Evolutionary conservation across 495 filamentous ascomycete species (phyloP).

Genomic region (Immersiella caudata): DNA sequence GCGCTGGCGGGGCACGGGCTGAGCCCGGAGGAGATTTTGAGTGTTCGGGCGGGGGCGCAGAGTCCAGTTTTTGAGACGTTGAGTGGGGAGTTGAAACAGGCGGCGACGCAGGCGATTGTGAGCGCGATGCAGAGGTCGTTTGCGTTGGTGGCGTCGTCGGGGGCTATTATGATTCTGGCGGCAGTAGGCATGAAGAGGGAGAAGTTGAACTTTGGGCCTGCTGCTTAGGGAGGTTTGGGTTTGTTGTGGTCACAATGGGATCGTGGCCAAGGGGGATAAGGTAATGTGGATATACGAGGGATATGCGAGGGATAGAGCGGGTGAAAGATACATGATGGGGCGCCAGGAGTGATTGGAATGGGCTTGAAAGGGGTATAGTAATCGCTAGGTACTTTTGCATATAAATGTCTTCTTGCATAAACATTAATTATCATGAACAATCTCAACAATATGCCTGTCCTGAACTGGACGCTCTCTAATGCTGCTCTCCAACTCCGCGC

Average conservation of each 20-base stretch:
- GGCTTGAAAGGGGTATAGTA: no score
- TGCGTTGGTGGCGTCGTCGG: slow-evolving; percentile 52
- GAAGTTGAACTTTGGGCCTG: slow-evolving; percentile 46
- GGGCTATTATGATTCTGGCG: slow-evolving; percentile 48
- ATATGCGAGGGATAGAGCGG: no score
- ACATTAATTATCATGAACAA: no score
- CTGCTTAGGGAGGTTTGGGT: slow-evolving; percentile 5
- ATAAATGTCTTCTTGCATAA: no score
- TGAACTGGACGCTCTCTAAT: no score
- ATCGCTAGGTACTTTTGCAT: no score
- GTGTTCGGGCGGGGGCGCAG: slow-evolving; percentile 52
- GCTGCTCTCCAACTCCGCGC: no score
- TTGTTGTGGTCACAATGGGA: neutral
- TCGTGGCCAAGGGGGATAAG: neutral
- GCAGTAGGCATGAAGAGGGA: slow-evolving; percentile 59
- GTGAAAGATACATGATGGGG: no score
- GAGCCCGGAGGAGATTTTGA: slow-evolving; percentile 42
- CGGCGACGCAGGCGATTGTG: slow-evolving; percentile 55
- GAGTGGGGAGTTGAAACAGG: slow-evolving; percentile 32
- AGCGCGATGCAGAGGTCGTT: slow-evolving; percentile 55
- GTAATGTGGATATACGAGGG: no score
- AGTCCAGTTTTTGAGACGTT: slow-evolving; percentile 45
- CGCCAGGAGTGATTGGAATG: no score
- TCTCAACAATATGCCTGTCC: no score
- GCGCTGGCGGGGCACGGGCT: slow-evolving; percentile 43